These are phyloP conservation scores for Beta macrorhiza DNA, from an alignment of 179 eudicot species.

Conservation along the genomic window DNA sequence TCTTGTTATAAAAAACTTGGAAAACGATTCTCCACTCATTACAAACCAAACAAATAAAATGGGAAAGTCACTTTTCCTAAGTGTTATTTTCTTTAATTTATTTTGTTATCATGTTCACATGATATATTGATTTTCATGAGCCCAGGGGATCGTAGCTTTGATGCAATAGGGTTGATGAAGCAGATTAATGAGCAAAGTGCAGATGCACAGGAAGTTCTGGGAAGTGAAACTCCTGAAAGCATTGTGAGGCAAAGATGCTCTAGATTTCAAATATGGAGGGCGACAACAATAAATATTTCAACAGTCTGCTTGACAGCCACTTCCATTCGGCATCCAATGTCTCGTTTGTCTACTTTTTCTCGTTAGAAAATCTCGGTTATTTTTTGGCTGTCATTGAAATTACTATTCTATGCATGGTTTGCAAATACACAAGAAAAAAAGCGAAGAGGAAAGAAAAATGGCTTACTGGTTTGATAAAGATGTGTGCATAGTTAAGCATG, in stretches of 20 bases:
- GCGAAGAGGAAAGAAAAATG: not conserved
- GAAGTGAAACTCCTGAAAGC: slow-evolving; percentile 81
- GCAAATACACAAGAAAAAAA: not conserved
- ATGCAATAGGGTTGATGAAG: slow-evolving; percentile 89
- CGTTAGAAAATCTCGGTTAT: not conserved
- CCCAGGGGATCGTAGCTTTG: slow-evolving; percentile 70
- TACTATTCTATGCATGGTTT: not conserved
- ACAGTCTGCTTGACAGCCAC: slow-evolving; percentile 37
- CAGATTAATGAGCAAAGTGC: slow-evolving; percentile 82
- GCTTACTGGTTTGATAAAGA: not conserved
- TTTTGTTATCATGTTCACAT: slow-evolving; percentile 34
- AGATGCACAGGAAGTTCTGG: slow-evolving; percentile 81
- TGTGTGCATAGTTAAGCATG: not conserved
- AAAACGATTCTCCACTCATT: too few relatives aligned
- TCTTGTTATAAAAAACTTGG: too few relatives aligned
- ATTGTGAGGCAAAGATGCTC: slow-evolving; percentile 45
- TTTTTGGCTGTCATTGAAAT: not conserved
- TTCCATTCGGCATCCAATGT: slow-evolving; percentile 39
- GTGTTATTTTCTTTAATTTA: not conserved
- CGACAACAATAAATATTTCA: slow-evolving; percentile 21
- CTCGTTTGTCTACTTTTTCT: slow-evolving; percentile 39
- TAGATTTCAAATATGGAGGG: too few relatives aligned
- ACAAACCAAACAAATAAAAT: too few relatives aligned
- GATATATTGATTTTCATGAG: slow-evolving; percentile 80
- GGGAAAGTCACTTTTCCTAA: too few relatives aligned